These are phyloP conservation scores for Ceratobasidium theobromae DNA, from an alignment of 1,284 basidiomycete species.

Conservation along the genomic window DNA sequence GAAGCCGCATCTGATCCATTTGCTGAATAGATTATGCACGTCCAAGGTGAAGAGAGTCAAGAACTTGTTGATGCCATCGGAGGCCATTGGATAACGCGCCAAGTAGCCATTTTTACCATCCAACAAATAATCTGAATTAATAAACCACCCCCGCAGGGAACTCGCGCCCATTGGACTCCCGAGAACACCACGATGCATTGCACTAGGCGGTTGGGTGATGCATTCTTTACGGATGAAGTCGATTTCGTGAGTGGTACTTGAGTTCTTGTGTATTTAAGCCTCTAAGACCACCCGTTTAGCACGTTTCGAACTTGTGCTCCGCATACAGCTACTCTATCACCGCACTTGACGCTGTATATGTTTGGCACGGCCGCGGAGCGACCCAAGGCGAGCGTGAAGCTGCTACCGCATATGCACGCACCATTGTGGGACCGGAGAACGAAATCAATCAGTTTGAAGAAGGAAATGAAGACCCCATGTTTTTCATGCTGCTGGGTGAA, in stretches of 20 bases:
- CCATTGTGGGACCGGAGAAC: constrained; percentile 47
- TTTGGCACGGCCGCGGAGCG: constrained; percentile 77
- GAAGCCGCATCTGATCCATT: not conserved
- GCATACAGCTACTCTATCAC: constrained; percentile 75
- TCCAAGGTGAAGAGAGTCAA: constrained; percentile 62
- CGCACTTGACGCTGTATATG: constrained; percentile 66
- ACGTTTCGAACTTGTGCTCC: constrained; percentile 68
- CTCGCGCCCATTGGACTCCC: constrained; percentile 67
- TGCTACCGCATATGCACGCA: constrained; percentile 59
- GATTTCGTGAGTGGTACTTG: constrained; percentile 59
- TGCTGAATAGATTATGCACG: constrained; percentile 49
- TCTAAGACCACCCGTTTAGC: constrained; percentile 47
- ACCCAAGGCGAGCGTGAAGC: constrained; percentile 56
- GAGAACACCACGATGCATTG: constrained; percentile 81
- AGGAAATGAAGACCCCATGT: constrained; percentile 66
- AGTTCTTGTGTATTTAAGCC: too few relatives aligned
- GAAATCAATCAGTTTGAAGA: constrained; percentile 58
- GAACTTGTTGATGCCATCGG: constrained; percentile 65
- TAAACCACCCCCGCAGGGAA: constrained; percentile 52
- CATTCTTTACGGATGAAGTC: constrained; percentile 67
- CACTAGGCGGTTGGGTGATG: constrained; percentile 54
- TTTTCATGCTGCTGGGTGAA: constrained; percentile 78
- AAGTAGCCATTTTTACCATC: constrained; percentile 49
- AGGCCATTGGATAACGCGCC: constrained; percentile 63
- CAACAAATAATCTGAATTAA: not conserved